These are phyloP conservation scores for Irpex sp. DNA, from an alignment of 1,284 basidiomycete species.

Conservation along the genomic window DNA sequence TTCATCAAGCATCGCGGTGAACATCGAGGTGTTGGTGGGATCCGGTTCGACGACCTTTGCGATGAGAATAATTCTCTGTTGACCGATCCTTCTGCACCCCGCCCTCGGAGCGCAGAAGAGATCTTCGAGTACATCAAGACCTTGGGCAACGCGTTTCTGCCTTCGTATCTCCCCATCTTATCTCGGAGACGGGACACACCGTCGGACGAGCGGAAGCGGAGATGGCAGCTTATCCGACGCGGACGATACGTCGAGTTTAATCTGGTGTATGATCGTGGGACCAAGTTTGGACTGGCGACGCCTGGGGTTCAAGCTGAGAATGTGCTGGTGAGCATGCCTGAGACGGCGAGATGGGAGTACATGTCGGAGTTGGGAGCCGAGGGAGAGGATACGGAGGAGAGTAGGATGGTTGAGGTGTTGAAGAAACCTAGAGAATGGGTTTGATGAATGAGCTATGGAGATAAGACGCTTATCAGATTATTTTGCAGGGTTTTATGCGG, in stretches of 20 bases:
- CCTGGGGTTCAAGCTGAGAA: slow-evolving; percentile 92
- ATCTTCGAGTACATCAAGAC: slow-evolving; percentile 75
- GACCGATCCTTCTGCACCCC: slow-evolving; percentile 37
- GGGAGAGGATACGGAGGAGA: slow-evolving; percentile 65
- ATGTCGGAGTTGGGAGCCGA: slow-evolving; percentile 74
- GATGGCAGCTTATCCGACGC: slow-evolving; percentile 88
- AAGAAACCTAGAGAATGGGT: slow-evolving; percentile 73
- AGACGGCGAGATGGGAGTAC: slow-evolving; percentile 93
- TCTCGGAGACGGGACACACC: slow-evolving; percentile 48
- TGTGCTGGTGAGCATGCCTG: slow-evolving; percentile 89
- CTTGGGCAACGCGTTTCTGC: slow-evolving; percentile 76
- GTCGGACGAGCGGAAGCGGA: slow-evolving; percentile 63
- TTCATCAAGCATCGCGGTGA: slow-evolving; percentile 87
- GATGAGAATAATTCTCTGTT: slow-evolving; percentile 56
- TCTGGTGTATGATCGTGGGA: slow-evolving; percentile 83
- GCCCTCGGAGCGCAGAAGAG: slow-evolving; percentile 55
- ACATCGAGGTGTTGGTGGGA: slow-evolving; percentile 86
- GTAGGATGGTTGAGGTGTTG: slow-evolving; percentile 64
- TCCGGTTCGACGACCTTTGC: slow-evolving; percentile 94
- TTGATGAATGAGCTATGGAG: slow-evolving; percentile 19
- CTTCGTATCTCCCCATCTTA: slow-evolving; percentile 86
- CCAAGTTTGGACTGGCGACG: slow-evolving; percentile 86
- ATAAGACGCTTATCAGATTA: not conserved
- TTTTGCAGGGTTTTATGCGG: not conserved
- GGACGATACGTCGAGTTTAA: slow-evolving; percentile 96